Conservation (phyloP, 495 filamentous ascomycete species). For the Penicillium turbatum region DNA sequence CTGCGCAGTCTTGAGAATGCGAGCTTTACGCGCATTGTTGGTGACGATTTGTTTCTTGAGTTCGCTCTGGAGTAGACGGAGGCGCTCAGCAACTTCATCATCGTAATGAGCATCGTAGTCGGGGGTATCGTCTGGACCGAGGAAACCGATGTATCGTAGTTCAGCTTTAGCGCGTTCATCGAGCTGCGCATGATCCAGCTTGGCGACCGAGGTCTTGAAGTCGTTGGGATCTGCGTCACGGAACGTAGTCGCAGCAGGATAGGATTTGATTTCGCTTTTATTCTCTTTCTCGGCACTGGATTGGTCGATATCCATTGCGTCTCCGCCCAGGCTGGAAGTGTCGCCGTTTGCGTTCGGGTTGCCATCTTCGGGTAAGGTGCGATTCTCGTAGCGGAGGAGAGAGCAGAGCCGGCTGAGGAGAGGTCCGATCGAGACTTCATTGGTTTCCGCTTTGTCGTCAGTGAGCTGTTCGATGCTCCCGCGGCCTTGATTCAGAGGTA, state of each 20-base stretch:
- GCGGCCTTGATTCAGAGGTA: conserved; percentile 74
- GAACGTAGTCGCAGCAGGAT: conserved; percentile 72
- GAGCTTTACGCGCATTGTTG: conserved; percentile 85
- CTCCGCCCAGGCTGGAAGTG: conserved; percentile 47
- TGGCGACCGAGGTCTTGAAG: conserved; percentile 54
- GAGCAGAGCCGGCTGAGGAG: conserved; percentile 78
- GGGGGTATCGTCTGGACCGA: conserved; percentile 61
- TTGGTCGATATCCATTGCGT: conserved; percentile 49
- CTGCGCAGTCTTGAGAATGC: conserved; percentile 77
- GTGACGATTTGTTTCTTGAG: conserved; percentile 74
- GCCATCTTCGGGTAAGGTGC: conserved; percentile 53
- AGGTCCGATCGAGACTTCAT: conserved; percentile 86
- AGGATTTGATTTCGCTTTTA: conserved; percentile 45
- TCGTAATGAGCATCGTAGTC: conserved; percentile 89
- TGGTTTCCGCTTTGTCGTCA: conserved; percentile 78
- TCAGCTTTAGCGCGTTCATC: conserved; percentile 90
- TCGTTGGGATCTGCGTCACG: conserved; percentile 59
- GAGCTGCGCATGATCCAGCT: conserved; percentile 76
- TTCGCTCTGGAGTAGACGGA: conserved; percentile 77
- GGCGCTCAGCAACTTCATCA: conserved; percentile 87
- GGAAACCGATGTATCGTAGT: conserved; percentile 87
- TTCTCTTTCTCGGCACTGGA: conserved; percentile 38
- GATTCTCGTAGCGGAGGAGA: conserved; percentile 77
- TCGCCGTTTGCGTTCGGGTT: conserved; percentile 48
- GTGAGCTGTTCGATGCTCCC: conserved; percentile 81